Percentiles rank a stretch among this genome's conserved stretches.
Conservation (phyloP, 305 asterid species). For the Fraxinus xanthoxyloides region DNA sequence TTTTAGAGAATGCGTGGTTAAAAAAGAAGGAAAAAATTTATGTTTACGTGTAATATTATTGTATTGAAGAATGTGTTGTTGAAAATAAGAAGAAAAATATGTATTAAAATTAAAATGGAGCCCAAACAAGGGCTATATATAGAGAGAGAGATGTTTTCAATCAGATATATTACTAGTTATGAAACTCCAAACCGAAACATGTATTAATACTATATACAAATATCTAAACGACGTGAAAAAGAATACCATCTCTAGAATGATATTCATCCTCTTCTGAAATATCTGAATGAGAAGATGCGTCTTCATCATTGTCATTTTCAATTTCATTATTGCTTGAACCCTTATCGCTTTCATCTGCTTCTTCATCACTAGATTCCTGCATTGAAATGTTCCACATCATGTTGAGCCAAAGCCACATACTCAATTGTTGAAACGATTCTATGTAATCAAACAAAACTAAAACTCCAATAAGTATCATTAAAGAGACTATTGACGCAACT, state of each 20-base stretch:
- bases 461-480: constrained; percentile 8
- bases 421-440: not conserved
- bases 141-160: constrained; percentile 4
- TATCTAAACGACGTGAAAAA: not conserved
- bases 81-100: no score
- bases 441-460: not conserved
- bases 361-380: constrained; percentile 63
- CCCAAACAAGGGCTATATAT: no score
- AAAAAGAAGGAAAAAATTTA: no score
- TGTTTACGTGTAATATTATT: no score
- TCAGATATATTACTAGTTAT: not conserved
- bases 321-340: constrained; percentile 37
- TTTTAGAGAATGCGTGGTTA: no score
- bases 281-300: constrained; percentile 35
- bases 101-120: no score
- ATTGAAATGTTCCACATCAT: constrained; percentile 16
- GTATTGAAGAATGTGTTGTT: no score
- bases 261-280: constrained; percentile 51
- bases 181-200: constrained; percentile 9
- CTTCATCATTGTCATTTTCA: constrained; percentile 32
- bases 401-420: constrained; percentile 6
- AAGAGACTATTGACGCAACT: constrained; percentile 6
- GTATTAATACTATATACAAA: not conserved
- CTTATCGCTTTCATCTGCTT: constrained; percentile 23
- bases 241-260: constrained; percentile 35